Evolutionary conservation across 2,329 filamentous ascomycete genomes (phyloP), one percentile per base, ranked within the genome.

Genomic region (Verticillium zaregamsianum): DNA sequence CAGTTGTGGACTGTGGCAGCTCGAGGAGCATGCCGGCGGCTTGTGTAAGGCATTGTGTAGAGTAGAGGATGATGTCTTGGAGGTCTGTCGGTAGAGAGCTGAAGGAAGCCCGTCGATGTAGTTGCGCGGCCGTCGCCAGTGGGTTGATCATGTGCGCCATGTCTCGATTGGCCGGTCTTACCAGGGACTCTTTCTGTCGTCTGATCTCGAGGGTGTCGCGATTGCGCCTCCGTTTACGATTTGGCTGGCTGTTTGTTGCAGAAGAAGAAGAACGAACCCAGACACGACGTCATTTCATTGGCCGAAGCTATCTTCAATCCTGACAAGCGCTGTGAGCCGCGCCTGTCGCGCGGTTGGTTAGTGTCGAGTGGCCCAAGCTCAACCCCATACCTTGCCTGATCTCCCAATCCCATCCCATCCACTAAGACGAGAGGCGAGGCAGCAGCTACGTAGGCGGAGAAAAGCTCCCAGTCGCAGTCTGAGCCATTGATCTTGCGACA

Each of bases 1-100:
- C 91, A 45, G 95, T 91, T 45, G 92, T 86, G 67, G 93, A 91
- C 72, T 97, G 93, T 7, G 92, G 91, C 45, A 98, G 82, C 57
- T 91, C 86, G 3, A 99, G 83, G 20, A 98, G 84, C 58, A 96
- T 83, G 33, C 91, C 91, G 12, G 91, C 90, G 25, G 89, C 87
- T 75, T 95, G 91, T 3, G 90, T 91, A 54, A 94, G 83, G 67
- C 85, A 85, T 71, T 90, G 87, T 39, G 89, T 88, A 60, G 88
- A 83, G 73, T 88, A 90, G 68, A 90, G 88, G 65, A 93, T 80
- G 65, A 85, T 84, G 70, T 90, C 87, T 73, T 91, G 90, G 15
- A 94, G 79, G 66, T 92, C 87, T 35, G 77, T 76, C 1, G 91
- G 89, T 2, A 93, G 74, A 69, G 80, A 73, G 76, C 86, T 74